These are phyloP conservation scores for Scheffersomyces stambukii DNA, from an alignment of 1,139 yeast species.

Conservation along the genomic window DNA sequence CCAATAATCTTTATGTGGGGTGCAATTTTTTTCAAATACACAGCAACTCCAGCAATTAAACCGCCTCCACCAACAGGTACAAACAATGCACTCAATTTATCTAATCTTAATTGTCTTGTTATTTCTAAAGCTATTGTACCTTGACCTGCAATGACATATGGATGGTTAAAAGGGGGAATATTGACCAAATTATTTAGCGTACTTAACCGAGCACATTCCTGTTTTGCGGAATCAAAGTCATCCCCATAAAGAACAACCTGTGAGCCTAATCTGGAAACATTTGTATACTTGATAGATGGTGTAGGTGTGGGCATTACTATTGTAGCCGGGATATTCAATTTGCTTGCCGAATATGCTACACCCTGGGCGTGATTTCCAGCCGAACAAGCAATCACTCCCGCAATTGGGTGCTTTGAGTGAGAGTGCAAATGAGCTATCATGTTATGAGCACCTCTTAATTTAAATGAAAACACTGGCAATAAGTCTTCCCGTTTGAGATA, in stretches of 20 bases:
- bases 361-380: constrained; percentile 99
- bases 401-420: constrained; percentile 49
- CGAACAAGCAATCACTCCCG: constrained; percentile 95
- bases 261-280: constrained; percentile 88
- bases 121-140: constrained; percentile 96
- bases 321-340: constrained; percentile 84
- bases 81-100: constrained; percentile 80
- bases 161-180: constrained; percentile 97
- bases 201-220: constrained; percentile 74
- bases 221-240: constrained; percentile 90
- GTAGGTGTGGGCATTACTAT: constrained; percentile 98
- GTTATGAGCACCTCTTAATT: constrained; percentile 94
- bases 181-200: constrained; percentile 71
- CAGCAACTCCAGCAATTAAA: constrained; percentile 82
- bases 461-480: constrained; percentile 92
- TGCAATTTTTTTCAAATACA: constrained; percentile 90
- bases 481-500: constrained; percentile 86
- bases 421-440: constrained; percentile 83
- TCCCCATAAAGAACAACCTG: constrained; percentile 91
- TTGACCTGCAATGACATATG: constrained; percentile 98
- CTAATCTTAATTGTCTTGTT: constrained; percentile 76
- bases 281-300: constrained; percentile 88
- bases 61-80: constrained; percentile 99
- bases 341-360: constrained; percentile 87
- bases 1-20: constrained; percentile 96